phyloP scores from a whole-genome alignment of 225 moss, liverwort and hornwort genomes.

The Rhytidiadelphus loreus region DNA sequence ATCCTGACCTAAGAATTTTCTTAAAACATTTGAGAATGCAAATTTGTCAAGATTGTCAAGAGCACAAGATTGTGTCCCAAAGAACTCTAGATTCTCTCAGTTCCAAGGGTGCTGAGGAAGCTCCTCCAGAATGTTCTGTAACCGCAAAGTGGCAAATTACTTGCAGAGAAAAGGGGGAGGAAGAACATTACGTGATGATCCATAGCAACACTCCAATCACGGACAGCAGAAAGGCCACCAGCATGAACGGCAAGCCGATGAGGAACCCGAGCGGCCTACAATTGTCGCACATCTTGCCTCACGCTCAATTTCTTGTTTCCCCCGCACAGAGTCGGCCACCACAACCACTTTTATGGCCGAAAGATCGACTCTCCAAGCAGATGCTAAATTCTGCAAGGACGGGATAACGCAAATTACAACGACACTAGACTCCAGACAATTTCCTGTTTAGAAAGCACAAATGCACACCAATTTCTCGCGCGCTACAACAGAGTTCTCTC shows the following conservation, averaged over 20 bases:
- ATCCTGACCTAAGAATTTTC: neutral
- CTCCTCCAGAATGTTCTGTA: neutral
- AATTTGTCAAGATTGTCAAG: neutral
- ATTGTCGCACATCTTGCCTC: slow-evolving; percentile 27
- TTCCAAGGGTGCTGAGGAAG: neutral
- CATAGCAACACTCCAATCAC: slow-evolving; percentile 67
- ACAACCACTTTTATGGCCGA: neutral
- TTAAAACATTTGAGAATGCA: neutral
- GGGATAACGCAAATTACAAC: neutral
- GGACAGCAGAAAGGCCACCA: slow-evolving; percentile 63
- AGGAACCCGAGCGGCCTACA: slow-evolving; percentile 87
- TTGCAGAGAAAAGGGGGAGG: neutral
- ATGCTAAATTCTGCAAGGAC: neutral
- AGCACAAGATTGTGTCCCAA: neutral
- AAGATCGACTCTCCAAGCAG: neutral
- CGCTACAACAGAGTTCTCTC: neutral
- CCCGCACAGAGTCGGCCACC: neutral
- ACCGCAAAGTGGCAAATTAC: neutral
- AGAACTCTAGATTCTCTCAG: neutral
- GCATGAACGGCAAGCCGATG: slow-evolving; percentile 74
- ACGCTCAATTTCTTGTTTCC: neutral
- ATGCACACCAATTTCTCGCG: neutral
- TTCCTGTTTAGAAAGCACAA: neutral
- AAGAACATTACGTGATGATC: slow-evolving; percentile 70
- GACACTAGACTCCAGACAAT: neutral